Conservation (phyloP, 1,139 yeast species). For the Blastobotrys apis region DNA sequence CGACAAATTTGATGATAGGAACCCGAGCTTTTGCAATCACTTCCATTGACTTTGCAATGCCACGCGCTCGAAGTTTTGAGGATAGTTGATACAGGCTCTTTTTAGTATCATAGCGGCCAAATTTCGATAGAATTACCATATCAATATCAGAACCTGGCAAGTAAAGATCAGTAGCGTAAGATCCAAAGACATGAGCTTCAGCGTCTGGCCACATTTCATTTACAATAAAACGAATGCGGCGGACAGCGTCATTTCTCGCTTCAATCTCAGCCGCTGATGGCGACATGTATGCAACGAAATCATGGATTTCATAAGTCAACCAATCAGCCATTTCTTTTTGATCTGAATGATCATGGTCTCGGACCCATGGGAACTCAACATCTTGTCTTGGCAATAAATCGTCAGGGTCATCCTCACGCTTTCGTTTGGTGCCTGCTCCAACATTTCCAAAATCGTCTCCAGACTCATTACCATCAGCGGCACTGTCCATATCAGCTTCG, state of each 20-base stretch:
- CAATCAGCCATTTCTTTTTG: constrained; percentile 80
- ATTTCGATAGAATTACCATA: constrained; percentile 72
- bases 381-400: constrained; percentile 18
- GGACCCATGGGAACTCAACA: constrained; percentile 72
- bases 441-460: constrained; percentile 16
- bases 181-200: constrained; percentile 85
- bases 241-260: constrained; percentile 63
- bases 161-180: constrained; percentile 90
- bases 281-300: constrained; percentile 80
- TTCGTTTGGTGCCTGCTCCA: constrained; percentile 9
- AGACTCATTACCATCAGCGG: constrained; percentile 21
- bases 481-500: constrained; percentile 23
- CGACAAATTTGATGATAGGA: constrained; percentile 91
- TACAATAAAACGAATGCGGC: constrained; percentile 55
- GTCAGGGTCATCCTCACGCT: constrained; percentile 6
- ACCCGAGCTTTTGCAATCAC: constrained; percentile 92
- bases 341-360: constrained; percentile 66
- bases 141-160: constrained; percentile 97
- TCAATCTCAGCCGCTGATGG: constrained; percentile 76
- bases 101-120: constrained; percentile 63
- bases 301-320: constrained; percentile 82
- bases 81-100: constrained; percentile 71
- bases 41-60: constrained; percentile 69
- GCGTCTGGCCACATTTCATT: constrained; percentile 72
- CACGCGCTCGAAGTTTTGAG: constrained; percentile 57